Conservation (phyloP, 352 stramenopile species). For the Sclerospora graminicola region DNA sequence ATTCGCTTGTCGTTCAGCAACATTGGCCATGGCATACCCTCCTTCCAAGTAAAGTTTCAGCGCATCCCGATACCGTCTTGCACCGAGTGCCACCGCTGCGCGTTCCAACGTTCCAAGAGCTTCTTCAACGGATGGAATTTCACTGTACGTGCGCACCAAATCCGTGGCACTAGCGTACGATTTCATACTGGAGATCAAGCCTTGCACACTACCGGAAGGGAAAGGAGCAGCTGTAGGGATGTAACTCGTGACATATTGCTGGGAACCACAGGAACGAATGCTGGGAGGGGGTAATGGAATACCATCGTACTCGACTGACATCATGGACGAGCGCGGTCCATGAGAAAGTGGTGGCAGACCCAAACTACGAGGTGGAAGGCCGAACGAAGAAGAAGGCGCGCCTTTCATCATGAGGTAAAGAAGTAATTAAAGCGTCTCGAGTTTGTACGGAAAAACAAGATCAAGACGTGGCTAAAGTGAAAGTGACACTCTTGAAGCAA, state of each 20-base stretch:
- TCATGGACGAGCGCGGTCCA: conserved; percentile 29
- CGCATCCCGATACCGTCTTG: conserved; percentile 64
- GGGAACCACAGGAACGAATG: conserved; percentile 63
- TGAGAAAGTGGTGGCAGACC: conserved; percentile 24
- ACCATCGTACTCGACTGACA: conserved; percentile 53
- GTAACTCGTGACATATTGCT: conserved; percentile 66
- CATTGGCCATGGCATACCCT: conserved; percentile 77
- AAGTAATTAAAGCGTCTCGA: too few relatives aligned
- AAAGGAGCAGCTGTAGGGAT: conserved; percentile 62
- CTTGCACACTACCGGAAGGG: conserved; percentile 42
- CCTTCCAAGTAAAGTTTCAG: conserved; percentile 78
- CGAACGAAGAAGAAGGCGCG: neutral
- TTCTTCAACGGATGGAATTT: conserved; percentile 71
- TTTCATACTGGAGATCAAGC: conserved; percentile 71
- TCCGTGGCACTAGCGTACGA: conserved; percentile 67
- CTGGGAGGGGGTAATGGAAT: conserved; percentile 49
- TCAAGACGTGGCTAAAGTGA: too few relatives aligned
- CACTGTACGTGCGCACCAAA: conserved; percentile 62
- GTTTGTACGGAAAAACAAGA: too few relatives aligned
- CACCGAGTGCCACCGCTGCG: conserved; percentile 39
- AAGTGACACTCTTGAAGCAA: too few relatives aligned
- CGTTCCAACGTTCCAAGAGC: conserved; percentile 65
- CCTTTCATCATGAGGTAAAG: too few relatives aligned
- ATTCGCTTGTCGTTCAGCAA: conserved; percentile 65
- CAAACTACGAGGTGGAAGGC: conserved; percentile 13